Evolutionary conservation across 495 filamentous ascomycete species (phyloP).

Genomic region (Penicillium daleae): DNA sequence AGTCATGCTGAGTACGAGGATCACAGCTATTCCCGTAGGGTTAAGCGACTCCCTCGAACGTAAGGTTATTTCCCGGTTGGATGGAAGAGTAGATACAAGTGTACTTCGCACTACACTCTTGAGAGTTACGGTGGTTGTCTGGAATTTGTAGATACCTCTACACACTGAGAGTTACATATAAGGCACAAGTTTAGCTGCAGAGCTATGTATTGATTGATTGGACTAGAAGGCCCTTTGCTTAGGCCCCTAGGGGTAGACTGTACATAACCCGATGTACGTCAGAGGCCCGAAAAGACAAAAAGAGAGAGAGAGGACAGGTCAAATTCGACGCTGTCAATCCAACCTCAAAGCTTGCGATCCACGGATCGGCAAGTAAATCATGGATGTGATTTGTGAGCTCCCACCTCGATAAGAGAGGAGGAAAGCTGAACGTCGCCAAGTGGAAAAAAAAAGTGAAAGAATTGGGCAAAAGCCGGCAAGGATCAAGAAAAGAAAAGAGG

Average conservation of each 20-base stretch:
- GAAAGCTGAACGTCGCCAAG: neutral
- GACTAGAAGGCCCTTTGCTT: conserved; percentile 12
- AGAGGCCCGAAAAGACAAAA: conserved; percentile 17
- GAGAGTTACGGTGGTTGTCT: no score
- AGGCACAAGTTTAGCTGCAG: conserved; percentile 4
- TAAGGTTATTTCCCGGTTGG: no score
- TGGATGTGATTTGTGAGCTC: neutral
- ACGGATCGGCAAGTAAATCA: conserved; percentile 12
- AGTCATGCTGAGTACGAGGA: no score
- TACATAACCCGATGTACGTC: conserved; percentile 33
- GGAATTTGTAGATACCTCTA: neutral
- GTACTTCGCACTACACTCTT: no score
- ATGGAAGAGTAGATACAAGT: no score
- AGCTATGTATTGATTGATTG: conserved; percentile 23
- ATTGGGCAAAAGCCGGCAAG: conserved; percentile 8
- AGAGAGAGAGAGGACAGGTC: conserved; percentile 2
- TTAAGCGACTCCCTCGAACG: no score
- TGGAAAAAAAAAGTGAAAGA: conserved; percentile 4
- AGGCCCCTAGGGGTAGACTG: conserved; percentile 13
- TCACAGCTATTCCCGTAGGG: no score
- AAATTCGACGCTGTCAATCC: conserved; percentile 8
- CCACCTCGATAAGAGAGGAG: conserved; percentile 3
- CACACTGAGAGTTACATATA: neutral
- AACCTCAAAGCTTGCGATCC: conserved; percentile 9
- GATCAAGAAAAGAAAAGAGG: conserved; percentile 18